A percentile compares a stretch with the other conserved stretches of the same genome.
Conservation (phyloP, 139 green algal genomes). For the Chlamydomonas sp. region DNA sequence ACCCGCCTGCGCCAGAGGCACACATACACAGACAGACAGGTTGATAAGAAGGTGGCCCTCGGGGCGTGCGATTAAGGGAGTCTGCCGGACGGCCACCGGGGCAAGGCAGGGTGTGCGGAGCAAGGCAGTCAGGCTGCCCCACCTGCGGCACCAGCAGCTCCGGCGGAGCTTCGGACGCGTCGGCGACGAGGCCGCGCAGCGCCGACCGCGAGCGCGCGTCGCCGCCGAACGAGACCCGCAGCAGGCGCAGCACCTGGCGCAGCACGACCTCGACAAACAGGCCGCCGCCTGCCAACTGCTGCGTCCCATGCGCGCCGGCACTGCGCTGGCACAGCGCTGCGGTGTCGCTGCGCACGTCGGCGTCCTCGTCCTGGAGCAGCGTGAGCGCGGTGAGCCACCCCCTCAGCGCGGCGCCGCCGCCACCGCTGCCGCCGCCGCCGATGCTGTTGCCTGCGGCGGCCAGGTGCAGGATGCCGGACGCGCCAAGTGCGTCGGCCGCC, state of each 20-base stretch:
- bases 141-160: constrained; percentile 9
- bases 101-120: too few relatives aligned
- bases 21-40: too few relatives aligned
- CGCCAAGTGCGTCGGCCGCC: constrained; percentile 39
- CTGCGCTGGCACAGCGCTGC: constrained; percentile 14
- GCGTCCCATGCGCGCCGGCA: neutral
- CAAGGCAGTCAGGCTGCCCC: too few relatives aligned
- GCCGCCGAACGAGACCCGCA: neutral
- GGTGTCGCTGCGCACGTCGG: constrained; percentile 37
- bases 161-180: constrained; percentile 14
- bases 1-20: neutral
- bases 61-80: too few relatives aligned
- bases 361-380: constrained; percentile 75
- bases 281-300: neutral
- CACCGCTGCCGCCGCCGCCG: neutral
- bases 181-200: constrained; percentile 5
- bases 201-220: neutral
- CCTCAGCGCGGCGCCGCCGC: constrained; percentile 14
- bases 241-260: constrained; percentile 3
- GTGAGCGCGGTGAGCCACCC: constrained; percentile 45
- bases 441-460: neutral
- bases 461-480: constrained; percentile 32
- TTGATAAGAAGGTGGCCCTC: too few relatives aligned
- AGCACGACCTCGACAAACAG: constrained; percentile 34
- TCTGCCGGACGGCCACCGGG: too few relatives aligned